Conservation (phyloP, 2,329 filamentous ascomycete species). For the Trichophyton mentagrophytes region DNA sequence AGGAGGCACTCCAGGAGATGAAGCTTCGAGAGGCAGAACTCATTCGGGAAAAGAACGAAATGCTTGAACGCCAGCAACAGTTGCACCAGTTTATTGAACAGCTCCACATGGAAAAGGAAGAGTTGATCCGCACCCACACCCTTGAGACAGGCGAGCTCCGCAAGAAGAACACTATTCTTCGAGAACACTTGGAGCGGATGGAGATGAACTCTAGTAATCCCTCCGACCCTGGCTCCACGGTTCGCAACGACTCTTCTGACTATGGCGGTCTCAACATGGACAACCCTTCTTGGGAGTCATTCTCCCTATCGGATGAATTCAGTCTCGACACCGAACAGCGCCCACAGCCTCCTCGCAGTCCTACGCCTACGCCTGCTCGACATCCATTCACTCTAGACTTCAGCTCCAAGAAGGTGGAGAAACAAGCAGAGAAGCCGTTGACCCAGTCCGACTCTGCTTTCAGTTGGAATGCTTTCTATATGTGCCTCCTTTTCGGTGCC, state of each 20-base stretch:
- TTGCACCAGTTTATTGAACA: slow-evolving; percentile 62
- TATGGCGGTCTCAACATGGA: slow-evolving; percentile 79
- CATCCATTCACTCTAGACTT: slow-evolving; percentile 30
- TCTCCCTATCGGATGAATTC: slow-evolving; percentile 59
- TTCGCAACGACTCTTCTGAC: slow-evolving; percentile 59
- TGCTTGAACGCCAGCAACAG: slow-evolving; percentile 60
- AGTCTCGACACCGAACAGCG: slow-evolving; percentile 31
- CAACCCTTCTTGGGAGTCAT: slow-evolving; percentile 63
- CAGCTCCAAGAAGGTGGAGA: slow-evolving; percentile 27
- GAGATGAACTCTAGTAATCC: slow-evolving; percentile 25
- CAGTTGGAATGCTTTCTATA: slow-evolving; percentile 59
- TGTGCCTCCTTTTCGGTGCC: slow-evolving; percentile 92
- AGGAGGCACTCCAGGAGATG: slow-evolving; percentile 61
- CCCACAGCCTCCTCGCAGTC: slow-evolving; percentile 16
- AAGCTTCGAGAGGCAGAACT: slow-evolving; percentile 46
- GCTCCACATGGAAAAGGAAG: slow-evolving; percentile 76
- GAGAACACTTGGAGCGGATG: slow-evolving; percentile 47
- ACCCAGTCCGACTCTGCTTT: slow-evolving; percentile 52
- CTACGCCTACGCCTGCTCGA: slow-evolving; percentile 19
- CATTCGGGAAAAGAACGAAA: slow-evolving; percentile 46
- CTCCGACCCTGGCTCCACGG: slow-evolving; percentile 37
- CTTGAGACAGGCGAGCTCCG: slow-evolving; percentile 81
- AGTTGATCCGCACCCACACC: slow-evolving; percentile 77
- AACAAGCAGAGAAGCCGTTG: slow-evolving; percentile 26
- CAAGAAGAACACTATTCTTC: slow-evolving; percentile 76